phyloP scores from a whole-genome alignment of 2,329 filamentous ascomycete species.

The Colletotrichum lindemuthianum region DNA sequence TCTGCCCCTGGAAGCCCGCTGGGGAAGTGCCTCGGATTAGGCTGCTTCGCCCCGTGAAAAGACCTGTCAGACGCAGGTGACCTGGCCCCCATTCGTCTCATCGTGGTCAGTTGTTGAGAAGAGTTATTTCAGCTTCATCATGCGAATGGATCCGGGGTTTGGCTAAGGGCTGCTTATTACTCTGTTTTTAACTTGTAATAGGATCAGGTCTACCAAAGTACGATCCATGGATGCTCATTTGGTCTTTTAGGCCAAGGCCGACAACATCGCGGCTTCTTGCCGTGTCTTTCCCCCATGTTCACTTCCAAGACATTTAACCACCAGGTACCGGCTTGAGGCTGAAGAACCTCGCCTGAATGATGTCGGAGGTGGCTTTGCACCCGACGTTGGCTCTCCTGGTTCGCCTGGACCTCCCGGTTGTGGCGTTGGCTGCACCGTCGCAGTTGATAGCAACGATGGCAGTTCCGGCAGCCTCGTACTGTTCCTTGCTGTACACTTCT shows the following conservation, averaged over 20 bases:
- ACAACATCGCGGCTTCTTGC: conserved; percentile 10
- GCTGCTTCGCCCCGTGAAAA: conserved; percentile 24
- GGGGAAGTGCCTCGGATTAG: conserved; percentile 17
- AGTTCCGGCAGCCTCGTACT: conserved; percentile 47
- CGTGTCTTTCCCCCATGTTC: conserved; percentile 10
- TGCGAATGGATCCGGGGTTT: conserved; percentile 2
- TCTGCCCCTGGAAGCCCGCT: conserved; percentile 21
- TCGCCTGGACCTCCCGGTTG: conserved; percentile 8
- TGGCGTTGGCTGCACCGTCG: conserved; percentile 13
- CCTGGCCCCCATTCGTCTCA: conserved; percentile 2
- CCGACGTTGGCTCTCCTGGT: conserved; percentile 11
- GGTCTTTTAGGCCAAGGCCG: conserved; percentile 5
- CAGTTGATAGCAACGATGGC: conserved; percentile 32
- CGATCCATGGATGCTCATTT: background rate
- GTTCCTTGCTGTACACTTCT: conserved; percentile 36
- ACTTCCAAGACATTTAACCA: conserved; percentile 11
- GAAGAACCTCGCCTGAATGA: conserved; percentile 42
- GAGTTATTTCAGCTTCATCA: conserved; percentile 11
- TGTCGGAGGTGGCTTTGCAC: conserved; percentile 43
- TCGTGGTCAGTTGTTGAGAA: background rate
- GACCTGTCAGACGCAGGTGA: conserved; percentile 12
- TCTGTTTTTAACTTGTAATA: conserved; percentile 11
- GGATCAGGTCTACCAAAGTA: background rate
- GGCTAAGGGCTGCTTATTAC: conserved; percentile 3
- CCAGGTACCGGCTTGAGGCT: conserved; percentile 42